Evolutionary conservation across 2,329 filamentous ascomycete genomes (phyloP).

Genomic region (Pyricularia grisea): DNA sequence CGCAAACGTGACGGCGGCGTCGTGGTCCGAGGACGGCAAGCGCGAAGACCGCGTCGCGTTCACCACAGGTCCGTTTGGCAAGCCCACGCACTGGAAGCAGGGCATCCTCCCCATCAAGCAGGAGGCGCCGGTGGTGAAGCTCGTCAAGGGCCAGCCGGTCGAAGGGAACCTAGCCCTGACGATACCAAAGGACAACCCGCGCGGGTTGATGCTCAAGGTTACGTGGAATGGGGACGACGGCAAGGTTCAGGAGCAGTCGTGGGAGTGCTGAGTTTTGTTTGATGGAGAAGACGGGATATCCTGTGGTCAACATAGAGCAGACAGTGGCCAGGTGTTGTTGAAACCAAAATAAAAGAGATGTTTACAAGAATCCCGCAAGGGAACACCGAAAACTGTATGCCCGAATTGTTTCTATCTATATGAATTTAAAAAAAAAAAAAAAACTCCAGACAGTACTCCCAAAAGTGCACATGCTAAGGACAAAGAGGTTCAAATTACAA

Average conservation of each 20-base stretch:
- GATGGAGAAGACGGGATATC: conserved; percentile 26
- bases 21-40: conserved; percentile 47
- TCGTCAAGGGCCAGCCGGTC: conserved; percentile 48
- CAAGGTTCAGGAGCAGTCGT: conserved; percentile 34
- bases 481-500: not conserved
- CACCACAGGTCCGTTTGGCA: conserved; percentile 71
- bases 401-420: not conserved
- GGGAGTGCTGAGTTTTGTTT: conserved; percentile 19
- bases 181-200: conserved; percentile 59
- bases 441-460: not conserved
- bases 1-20: conserved; percentile 44
- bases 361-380: not conserved
- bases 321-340: too few relatives aligned
- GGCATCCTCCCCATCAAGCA: conserved; percentile 63
- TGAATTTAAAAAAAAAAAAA: not conserved
- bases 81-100: conserved; percentile 86
- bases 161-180: conserved; percentile 61
- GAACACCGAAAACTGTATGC: too few relatives aligned
- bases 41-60: conserved; percentile 62
- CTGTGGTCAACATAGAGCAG: not conserved
- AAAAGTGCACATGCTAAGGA: not conserved
- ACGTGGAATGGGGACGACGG: conserved; percentile 43
- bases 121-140: conserved; percentile 32
- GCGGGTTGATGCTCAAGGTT: conserved; percentile 56
- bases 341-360: not conserved